Percentiles rank a stretch among this genome's conserved stretches.
phyloP scores from a whole-genome alignment of 805 yeast species.

The Tetrapisispora arboricola region DNA sequence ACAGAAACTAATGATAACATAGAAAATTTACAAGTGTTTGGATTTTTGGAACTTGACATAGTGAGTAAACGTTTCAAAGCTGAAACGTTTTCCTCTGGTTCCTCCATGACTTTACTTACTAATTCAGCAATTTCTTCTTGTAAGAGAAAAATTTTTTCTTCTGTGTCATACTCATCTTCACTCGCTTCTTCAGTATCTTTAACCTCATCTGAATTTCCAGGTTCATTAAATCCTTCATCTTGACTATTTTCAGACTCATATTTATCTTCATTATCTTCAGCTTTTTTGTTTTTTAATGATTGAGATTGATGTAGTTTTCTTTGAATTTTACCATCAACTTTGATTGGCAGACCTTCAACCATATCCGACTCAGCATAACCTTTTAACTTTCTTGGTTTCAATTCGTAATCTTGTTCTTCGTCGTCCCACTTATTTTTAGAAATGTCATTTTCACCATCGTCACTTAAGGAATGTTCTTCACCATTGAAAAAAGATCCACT shows the following conservation, averaged over 20 bases:
- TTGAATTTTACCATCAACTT: slow-evolving; percentile 63
- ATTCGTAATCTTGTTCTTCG: slow-evolving; percentile 72
- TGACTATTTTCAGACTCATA: slow-evolving; percentile 17
- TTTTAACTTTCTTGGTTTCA: slow-evolving; percentile 49
- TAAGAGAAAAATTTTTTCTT: slow-evolving; percentile 45
- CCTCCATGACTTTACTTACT: slow-evolving; percentile 70
- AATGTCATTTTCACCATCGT: slow-evolving; percentile 4
- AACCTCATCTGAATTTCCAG: slow-evolving; percentile 29
- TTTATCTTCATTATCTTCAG: slow-evolving; percentile 18
- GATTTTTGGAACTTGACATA: slow-evolving; percentile 59
- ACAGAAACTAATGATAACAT: slow-evolving; percentile 73
- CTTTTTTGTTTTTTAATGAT: slow-evolving; percentile 4
- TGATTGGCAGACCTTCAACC: slow-evolving; percentile 73
- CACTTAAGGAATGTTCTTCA: slow-evolving; percentile 11
- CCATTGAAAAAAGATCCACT: slow-evolving; percentile 17
- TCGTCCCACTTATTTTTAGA: slow-evolving; percentile 42
- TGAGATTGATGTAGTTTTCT: slow-evolving; percentile 39
- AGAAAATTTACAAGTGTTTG: slow-evolving; percentile 59
- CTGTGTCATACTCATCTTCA: slow-evolving; percentile 37
- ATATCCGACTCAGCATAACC: slow-evolving; percentile 28
- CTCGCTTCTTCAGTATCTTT: slow-evolving; percentile 11
- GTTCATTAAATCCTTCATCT: slow-evolving; percentile 36
- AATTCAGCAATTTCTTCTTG: slow-evolving; percentile 78
- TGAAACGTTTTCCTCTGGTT: slow-evolving; percentile 76
- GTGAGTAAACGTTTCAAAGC: slow-evolving; percentile 55